Percentiles rank a stretch among this genome's conserved stretches.
Conservation (phyloP, 306 rosid genomes). For the Pterocarpus macrocarpus region DNA sequence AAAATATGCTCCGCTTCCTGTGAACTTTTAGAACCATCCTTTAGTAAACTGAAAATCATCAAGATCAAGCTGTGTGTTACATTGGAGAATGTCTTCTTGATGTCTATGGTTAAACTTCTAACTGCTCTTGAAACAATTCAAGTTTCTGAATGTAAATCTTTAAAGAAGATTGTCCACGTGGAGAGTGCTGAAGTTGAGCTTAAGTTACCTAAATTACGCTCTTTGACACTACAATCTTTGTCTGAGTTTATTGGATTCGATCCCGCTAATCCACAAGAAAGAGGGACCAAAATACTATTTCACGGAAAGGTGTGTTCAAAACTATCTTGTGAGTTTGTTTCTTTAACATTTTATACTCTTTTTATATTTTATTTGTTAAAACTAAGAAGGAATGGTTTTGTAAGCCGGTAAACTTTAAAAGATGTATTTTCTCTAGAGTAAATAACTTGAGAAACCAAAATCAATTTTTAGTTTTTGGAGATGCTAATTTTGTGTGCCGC, state of each 20-base stretch:
- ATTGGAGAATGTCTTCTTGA: constrained; percentile 33
- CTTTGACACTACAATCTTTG: neutral
- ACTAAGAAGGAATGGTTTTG: neutral
- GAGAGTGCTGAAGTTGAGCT: neutral
- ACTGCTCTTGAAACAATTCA: constrained; percentile 43
- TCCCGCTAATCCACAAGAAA: too few species aligned
- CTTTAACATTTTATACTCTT: neutral
- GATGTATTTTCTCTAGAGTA: neutral
- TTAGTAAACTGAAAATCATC: constrained; percentile 46
- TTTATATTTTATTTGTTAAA: neutral
- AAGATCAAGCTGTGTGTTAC: constrained; percentile 1
- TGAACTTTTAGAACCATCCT: constrained; percentile 37
- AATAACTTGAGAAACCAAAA: neutral
- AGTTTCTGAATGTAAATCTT: constrained; percentile 46
- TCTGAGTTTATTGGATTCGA: constrained; percentile 18
- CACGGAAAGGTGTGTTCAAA: constrained; percentile 1
- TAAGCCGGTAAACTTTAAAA: neutral
- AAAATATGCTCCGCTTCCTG: constrained; percentile 10
- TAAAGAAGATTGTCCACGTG: constrained; percentile 26
- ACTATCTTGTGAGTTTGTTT: neutral
- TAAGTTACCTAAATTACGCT: constrained; percentile 21
- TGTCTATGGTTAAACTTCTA: constrained; percentile 12
- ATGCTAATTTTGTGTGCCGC: too few species aligned
- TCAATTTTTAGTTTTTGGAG: neutral
- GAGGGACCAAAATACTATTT: neutral